phyloP scores from a whole-genome alignment of 2,329 filamentous ascomycete genomes.

The Aspergillus carbonarius region DNA sequence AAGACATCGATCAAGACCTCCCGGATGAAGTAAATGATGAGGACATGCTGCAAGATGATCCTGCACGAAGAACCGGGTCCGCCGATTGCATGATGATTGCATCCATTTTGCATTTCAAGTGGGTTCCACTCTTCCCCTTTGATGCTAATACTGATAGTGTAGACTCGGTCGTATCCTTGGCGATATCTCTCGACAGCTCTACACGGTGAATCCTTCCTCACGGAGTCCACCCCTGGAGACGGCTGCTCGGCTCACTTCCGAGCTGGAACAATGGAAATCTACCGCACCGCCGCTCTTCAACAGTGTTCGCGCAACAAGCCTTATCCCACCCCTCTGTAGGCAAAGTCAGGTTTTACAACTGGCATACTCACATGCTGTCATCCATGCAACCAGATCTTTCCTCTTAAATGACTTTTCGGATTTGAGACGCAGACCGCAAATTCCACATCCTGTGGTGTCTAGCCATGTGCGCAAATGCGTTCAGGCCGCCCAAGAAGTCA shows the following conservation, averaged over 20 bases:
- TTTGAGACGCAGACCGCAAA: slow-evolving; percentile 30
- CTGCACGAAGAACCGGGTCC: slow-evolving; percentile 33
- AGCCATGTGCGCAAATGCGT: slow-evolving; percentile 46
- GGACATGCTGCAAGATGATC: slow-evolving; percentile 51
- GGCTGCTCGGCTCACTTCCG: slow-evolving; percentile 34
- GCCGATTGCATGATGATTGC: slow-evolving; percentile 43
- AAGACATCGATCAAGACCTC: slow-evolving; percentile 63
- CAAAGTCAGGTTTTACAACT: slow-evolving; percentile 42
- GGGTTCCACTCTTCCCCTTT: slow-evolving; percentile 1
- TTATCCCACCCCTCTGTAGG: slow-evolving; percentile 39
- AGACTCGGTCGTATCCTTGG: slow-evolving; percentile 53
- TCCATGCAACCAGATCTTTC: slow-evolving; percentile 39
- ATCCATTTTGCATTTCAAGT: slow-evolving; percentile 41
- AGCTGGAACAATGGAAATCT: slow-evolving; percentile 40
- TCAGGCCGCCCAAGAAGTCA: slow-evolving; percentile 42
- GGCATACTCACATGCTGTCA: slow-evolving; percentile 41
- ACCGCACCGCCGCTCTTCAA: slow-evolving; percentile 37
- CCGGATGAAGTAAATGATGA: slow-evolving; percentile 58
- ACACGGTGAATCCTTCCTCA: slow-evolving; percentile 34
- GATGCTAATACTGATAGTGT: slow-evolving; percentile 1
- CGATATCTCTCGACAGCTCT: slow-evolving; percentile 49
- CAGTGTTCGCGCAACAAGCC: slow-evolving; percentile 35
- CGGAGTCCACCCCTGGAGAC: slow-evolving; percentile 33
- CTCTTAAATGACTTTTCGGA: slow-evolving; percentile 40
- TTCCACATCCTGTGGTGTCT: slow-evolving; percentile 32